phyloP scores from a whole-genome alignment of 2,329 filamentous ascomycete genomes.

The Colletotrichum sojae region DNA sequence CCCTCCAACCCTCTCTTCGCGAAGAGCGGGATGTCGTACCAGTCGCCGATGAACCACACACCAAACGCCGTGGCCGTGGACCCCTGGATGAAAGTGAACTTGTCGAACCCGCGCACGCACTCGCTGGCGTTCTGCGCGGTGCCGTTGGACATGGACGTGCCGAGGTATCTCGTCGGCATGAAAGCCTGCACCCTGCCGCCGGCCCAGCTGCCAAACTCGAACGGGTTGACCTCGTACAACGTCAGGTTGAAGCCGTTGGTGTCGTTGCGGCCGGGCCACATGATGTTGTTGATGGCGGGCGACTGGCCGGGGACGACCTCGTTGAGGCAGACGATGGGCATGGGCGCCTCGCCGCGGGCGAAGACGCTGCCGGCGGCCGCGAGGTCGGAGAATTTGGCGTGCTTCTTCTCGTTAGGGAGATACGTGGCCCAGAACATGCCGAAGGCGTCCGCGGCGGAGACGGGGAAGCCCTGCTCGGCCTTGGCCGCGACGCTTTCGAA shows the following conservation, averaged over 20 bases:
- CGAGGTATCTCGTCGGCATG: slow-evolving; percentile 47
- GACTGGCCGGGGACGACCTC: slow-evolving; percentile 49
- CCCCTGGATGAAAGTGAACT: slow-evolving; percentile 49
- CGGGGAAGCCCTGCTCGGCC: slow-evolving; percentile 44
- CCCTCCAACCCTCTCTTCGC: slow-evolving; percentile 42
- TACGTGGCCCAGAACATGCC: slow-evolving; percentile 48
- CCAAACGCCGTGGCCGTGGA: slow-evolving; percentile 47
- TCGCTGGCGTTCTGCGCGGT: slow-evolving; percentile 44
- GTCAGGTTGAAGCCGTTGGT: slow-evolving; percentile 49
- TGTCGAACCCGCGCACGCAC: slow-evolving; percentile 51
- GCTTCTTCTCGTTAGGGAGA: slow-evolving; percentile 40
- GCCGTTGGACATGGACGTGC: slow-evolving; percentile 48
- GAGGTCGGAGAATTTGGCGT: slow-evolving; percentile 46
- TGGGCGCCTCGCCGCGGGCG: slow-evolving; percentile 44
- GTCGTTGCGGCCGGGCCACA: slow-evolving; percentile 47
- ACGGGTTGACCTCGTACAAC: slow-evolving; percentile 50
- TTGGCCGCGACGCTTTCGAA: slow-evolving; percentile 45
- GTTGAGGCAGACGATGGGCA: slow-evolving; percentile 47
- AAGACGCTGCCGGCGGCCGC: slow-evolving; percentile 41
- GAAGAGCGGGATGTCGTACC: slow-evolving; percentile 46
- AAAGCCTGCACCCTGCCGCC: slow-evolving; percentile 49
- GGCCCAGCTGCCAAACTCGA: slow-evolving; percentile 51
- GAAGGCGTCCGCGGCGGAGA: slow-evolving; percentile 46
- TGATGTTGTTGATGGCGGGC: slow-evolving; percentile 45
- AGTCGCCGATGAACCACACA: slow-evolving; percentile 46